phyloP scores from a whole-genome alignment of 169 alveolate genomes.

The Eimeria tenella region DNA sequence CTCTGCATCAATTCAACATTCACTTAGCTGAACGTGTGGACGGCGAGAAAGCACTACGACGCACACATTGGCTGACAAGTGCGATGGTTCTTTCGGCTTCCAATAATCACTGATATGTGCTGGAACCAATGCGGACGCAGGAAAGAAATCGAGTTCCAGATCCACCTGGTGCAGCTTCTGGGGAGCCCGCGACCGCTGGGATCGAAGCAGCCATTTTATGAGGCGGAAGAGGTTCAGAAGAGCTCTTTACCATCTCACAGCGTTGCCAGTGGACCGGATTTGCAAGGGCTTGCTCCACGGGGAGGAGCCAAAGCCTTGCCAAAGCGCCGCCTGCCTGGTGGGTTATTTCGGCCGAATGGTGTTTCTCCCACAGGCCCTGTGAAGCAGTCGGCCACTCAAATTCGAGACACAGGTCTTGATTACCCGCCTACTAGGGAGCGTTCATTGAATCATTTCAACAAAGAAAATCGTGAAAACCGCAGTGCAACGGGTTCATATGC shows the following conservation, averaged over 20 bases:
- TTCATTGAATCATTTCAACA: not conserved
- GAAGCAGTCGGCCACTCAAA: not conserved
- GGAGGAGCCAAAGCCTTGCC: not conserved
- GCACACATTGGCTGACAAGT: too few species aligned
- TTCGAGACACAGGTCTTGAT: not conserved
- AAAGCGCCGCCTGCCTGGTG: constrained; percentile 66
- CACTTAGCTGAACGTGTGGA: too few species aligned
- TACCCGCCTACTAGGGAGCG: not conserved
- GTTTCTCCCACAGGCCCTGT: not conserved
- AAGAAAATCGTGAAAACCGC: not conserved
- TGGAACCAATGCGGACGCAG: not conserved
- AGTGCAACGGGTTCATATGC: not conserved
- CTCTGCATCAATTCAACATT: too few species aligned
- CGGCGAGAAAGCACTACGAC: too few species aligned
- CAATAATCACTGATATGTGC: not conserved
- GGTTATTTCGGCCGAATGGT: constrained; percentile 50
- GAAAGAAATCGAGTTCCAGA: constrained; percentile 38
- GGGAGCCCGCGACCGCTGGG: constrained; percentile 56
- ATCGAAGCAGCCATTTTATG: not conserved
- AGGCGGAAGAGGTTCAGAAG: not conserved
- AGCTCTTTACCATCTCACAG: not conserved
- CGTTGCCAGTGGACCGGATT: not conserved
- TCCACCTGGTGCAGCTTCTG: constrained; percentile 45
- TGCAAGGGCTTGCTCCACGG: not conserved
- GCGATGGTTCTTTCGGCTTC: too few species aligned